These are phyloP conservation scores for Sporothrix mexicana DNA, from an alignment of 2,329 filamentous ascomycete genomes.

Conservation along the genomic window DNA sequence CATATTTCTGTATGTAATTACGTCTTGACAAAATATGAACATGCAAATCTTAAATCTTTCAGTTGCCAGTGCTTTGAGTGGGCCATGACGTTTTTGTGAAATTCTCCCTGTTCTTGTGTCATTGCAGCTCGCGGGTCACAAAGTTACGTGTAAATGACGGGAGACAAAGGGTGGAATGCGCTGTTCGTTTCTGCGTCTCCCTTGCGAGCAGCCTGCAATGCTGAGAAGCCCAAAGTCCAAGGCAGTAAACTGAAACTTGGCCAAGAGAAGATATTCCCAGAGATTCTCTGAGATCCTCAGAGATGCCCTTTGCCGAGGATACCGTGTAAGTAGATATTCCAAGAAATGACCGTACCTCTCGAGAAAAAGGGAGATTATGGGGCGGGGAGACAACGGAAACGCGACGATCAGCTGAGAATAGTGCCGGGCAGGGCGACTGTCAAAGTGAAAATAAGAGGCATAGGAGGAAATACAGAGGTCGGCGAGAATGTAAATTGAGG, in stretches of 20 bases:
- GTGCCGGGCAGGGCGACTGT: not conserved
- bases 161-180: not conserved
- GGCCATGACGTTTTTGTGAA: slow-evolving; percentile 14
- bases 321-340: not conserved
- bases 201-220: not conserved
- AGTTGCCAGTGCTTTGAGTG: not conserved
- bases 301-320: no score
- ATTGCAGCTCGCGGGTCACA: not conserved
- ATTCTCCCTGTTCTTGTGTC: not conserved
- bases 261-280: not conserved
- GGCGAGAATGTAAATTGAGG: slow-evolving; percentile 12
- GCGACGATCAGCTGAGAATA: slow-evolving; percentile 14
- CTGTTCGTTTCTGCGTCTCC: not conserved
- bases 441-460: not conserved
- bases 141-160: slow-evolving; percentile 12
- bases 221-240: not conserved
- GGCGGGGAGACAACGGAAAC: not conserved
- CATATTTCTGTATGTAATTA: slow-evolving; percentile 4
- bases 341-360: not conserved
- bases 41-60: slow-evolving; percentile 5
- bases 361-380: not conserved
- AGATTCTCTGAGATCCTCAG: no score
- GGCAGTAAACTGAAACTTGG: slow-evolving; percentile 8
- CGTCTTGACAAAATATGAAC: not conserved
- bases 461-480: not conserved